Conservation (phyloP, 2,329 filamentous ascomycete species). For the Calycina marina region DNA sequence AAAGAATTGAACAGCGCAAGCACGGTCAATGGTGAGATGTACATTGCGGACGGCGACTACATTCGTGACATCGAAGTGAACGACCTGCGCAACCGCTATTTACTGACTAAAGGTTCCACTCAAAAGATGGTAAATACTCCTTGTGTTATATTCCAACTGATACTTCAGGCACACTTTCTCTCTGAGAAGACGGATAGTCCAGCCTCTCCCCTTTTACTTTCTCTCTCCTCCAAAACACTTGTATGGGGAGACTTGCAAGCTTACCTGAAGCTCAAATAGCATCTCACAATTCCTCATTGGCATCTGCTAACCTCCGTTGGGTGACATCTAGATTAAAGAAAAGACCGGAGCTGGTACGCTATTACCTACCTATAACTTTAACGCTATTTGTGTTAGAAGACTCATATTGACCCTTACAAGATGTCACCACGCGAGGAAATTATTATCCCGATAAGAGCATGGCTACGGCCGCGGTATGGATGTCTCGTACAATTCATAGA, state of each 20-base stretch:
- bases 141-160: slow-evolving; percentile 53
- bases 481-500: not conserved
- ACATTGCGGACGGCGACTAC: slow-evolving; percentile 91
- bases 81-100: slow-evolving; percentile 89
- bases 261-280: slow-evolving; percentile 58
- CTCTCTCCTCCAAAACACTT: slow-evolving; percentile 23
- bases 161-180: slow-evolving; percentile 33
- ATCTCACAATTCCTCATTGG: slow-evolving; percentile 53
- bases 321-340: slow-evolving; percentile 97
- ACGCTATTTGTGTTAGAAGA: slow-evolving; percentile 23
- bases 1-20: slow-evolving; percentile 29
- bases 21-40: slow-evolving; percentile 67
- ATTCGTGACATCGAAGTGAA: slow-evolving; percentile 99
- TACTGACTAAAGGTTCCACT: slow-evolving; percentile 89
- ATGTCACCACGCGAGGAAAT: slow-evolving; percentile 94
- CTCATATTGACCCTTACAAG: slow-evolving; percentile 55
- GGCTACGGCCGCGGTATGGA: slow-evolving; percentile 77
- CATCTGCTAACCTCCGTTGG: slow-evolving; percentile 85
- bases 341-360: slow-evolving; percentile 99
- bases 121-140: slow-evolving; percentile 98
- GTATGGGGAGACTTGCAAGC: slow-evolving; percentile 49
- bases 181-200: slow-evolving; percentile 22
- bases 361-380: slow-evolving; percentile 31
- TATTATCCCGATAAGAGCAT: slow-evolving; percentile 97
- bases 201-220: slow-evolving; percentile 17